phyloP scores from a whole-genome alignment of 2,329 filamentous ascomycete species.

The Colletotrichum orchidophilum region DNA sequence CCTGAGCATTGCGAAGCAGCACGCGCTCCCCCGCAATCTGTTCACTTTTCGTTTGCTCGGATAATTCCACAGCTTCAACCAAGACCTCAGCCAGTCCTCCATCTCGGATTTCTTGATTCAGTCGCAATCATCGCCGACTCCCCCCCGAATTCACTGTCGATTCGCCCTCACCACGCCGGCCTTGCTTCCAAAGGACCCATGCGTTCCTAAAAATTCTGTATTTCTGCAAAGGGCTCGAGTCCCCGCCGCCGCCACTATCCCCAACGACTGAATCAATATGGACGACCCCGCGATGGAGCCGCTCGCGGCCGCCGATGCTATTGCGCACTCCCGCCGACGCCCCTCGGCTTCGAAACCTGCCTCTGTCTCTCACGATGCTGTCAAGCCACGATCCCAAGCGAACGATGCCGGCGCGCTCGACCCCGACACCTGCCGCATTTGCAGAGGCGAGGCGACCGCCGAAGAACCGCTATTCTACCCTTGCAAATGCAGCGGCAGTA shows the following conservation, averaged over 20 bases:
- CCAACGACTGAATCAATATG: conserved; percentile 35
- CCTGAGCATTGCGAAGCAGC: not conserved
- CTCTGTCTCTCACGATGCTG: conserved; percentile 2
- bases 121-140: not conserved
- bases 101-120: not conserved
- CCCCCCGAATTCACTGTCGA: not conserved
- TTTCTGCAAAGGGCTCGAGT: conserved; percentile 15
- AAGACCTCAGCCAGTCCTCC: too few species aligned
- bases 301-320: conserved; percentile 38
- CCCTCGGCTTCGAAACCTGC: conserved; percentile 25
- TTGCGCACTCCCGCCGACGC: conserved; percentile 41
- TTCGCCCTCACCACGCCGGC: not conserved
- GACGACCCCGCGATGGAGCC: conserved; percentile 38
- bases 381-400: conserved; percentile 15
- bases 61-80: not conserved
- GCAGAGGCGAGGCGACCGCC: conserved; percentile 83
- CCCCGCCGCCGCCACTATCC: conserved; percentile 4
- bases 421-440: conserved; percentile 94
- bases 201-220: conserved; percentile 24
- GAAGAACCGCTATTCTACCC: conserved; percentile 94
- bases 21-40: conserved; percentile 1
- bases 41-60: not conserved
- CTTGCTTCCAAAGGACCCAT: conserved; percentile 16
- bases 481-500: conserved; percentile 98
- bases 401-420: conserved; percentile 49